Percentiles rank a stretch among this genome's conserved stretches.
These are phyloP conservation scores for Rhynchosporium agropyri DNA, from an alignment of 2,329 filamentous ascomycete species.

Conservation along the genomic window DNA sequence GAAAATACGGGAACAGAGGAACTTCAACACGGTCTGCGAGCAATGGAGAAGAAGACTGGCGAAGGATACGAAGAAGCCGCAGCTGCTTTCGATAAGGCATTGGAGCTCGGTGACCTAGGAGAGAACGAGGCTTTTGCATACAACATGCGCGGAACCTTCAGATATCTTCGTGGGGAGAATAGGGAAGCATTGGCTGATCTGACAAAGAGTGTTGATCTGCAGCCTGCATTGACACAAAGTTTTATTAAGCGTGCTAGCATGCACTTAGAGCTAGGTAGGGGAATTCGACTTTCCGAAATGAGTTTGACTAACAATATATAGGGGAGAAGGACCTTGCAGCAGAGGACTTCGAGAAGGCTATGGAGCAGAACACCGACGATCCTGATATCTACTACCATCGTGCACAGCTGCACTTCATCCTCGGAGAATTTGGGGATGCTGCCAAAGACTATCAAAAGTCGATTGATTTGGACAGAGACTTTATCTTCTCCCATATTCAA, in stretches of 20 bases:
- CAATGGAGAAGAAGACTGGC: slow-evolving; percentile 82
- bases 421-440: slow-evolving; percentile 87
- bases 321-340: slow-evolving; percentile 85
- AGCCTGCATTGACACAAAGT: slow-evolving; percentile 87
- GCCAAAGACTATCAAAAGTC: slow-evolving; percentile 99
- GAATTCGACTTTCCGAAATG: not conserved
- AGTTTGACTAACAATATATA: slow-evolving; percentile 45
- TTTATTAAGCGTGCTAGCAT: slow-evolving; percentile 99
- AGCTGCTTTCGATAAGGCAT: slow-evolving; percentile 80
- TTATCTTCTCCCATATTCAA: slow-evolving; percentile 99
- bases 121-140: slow-evolving; percentile 88
- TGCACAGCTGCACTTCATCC: slow-evolving; percentile 97
- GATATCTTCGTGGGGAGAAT: slow-evolving; percentile 88
- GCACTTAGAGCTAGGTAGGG: slow-evolving; percentile 85
- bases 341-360: slow-evolving; percentile 82
- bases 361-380: slow-evolving; percentile 82
- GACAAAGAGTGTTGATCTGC: slow-evolving; percentile 88
- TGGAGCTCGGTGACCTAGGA: slow-evolving; percentile 78
- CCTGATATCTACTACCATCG: slow-evolving; percentile 99
- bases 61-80: slow-evolving; percentile 92
- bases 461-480: slow-evolving; percentile 91
- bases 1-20: slow-evolving; percentile 82
- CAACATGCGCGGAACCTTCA: slow-evolving; percentile 96
- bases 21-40: slow-evolving; percentile 78
- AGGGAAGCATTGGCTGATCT: slow-evolving; percentile 80